A percentile compares a stretch with the other conserved stretches of the same genome.
Evolutionary conservation across 192 early-diverging fungal species (phyloP).

Genomic region (Backusella tarrabulga): DNA sequence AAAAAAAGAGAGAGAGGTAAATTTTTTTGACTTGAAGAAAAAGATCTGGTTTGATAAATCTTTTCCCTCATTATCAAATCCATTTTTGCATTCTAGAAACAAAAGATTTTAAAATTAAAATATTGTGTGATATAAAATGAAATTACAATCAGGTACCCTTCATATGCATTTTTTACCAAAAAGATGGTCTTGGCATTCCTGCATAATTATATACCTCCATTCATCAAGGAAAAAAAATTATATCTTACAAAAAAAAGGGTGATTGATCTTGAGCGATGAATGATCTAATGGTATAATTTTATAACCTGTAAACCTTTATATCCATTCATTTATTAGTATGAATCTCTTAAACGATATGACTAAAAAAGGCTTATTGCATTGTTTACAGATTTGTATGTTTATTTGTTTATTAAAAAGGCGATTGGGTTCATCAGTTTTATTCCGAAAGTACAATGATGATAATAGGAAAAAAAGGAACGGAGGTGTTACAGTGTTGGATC

Average conservation of each 20-base stretch:
- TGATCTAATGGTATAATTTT: background rate
- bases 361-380: background rate
- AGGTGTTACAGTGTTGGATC: background rate
- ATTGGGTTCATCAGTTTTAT: background rate
- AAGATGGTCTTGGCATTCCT: slow-evolving; percentile 3
- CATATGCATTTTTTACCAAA: slow-evolving; percentile 2
- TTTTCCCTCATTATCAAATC: no score
- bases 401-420: background rate
- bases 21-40: no score
- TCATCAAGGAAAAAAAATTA: background rate
- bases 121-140: background rate
- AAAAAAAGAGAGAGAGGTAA: no score
- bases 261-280: background rate
- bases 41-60: background rate
- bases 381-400: background rate
- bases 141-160: background rate
- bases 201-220: background rate
- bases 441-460: background rate
- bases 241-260: background rate
- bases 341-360: background rate
- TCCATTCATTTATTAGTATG: background rate
- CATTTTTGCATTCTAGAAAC: background rate
- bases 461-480: background rate
- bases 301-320: background rate
- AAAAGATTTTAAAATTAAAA: slow-evolving; percentile 9